Percentiles rank a stretch among this genome's conserved stretches.
phyloP scores from a whole-genome alignment of 352 stramenopile species.

The Globisporangium emineosum region DNA sequence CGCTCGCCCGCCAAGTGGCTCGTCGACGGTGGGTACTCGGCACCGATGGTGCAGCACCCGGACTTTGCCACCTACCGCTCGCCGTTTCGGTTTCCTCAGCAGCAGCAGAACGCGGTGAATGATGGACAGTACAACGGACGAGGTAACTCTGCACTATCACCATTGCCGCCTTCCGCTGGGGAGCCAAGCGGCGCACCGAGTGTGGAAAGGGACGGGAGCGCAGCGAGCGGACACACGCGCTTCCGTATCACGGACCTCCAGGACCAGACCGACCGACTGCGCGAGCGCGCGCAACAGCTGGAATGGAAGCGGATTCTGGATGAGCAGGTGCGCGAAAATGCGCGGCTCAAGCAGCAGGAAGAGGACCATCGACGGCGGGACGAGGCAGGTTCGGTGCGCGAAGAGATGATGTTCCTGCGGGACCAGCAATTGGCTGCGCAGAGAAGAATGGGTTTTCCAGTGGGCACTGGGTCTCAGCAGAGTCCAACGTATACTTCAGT shows the following conservation, averaged over 20 bases:
- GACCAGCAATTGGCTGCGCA: conserved; percentile 66
- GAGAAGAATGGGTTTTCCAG: conserved; percentile 25
- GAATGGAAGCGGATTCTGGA: conserved; percentile 69
- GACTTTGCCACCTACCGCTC: conserved; percentile 15
- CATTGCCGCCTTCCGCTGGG: conserved; percentile 2
- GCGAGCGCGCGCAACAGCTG: conserved; percentile 64
- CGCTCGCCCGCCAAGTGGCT: conserved; percentile 71
- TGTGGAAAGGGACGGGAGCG: conserved; percentile 3
- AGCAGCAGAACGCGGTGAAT: conserved; percentile 2
- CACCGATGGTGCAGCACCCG: conserved; percentile 4
- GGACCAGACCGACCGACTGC: conserved; percentile 46
- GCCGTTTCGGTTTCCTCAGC: conserved; percentile 13
- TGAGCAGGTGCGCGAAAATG: conserved; percentile 72
- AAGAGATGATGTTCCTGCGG: conserved; percentile 49
- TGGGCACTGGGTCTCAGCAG: background rate
- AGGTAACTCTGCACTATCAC: background rate
- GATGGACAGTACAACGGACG: conserved; percentile 1
- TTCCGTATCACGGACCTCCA: conserved; percentile 61
- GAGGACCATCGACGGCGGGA: conserved; percentile 31
- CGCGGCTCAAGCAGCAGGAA: conserved; percentile 42
- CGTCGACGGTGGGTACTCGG: conserved; percentile 48
- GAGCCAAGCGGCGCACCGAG: conserved; percentile 10
- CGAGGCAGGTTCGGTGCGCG: conserved; percentile 38
- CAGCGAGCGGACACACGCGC: conserved; percentile 31
- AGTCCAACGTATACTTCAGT: background rate